Evolutionary conservation across 768 basidiomycete species (phyloP), one percentile per base, ranked within the genome.

Genomic region (Tricholoma terreum): DNA sequence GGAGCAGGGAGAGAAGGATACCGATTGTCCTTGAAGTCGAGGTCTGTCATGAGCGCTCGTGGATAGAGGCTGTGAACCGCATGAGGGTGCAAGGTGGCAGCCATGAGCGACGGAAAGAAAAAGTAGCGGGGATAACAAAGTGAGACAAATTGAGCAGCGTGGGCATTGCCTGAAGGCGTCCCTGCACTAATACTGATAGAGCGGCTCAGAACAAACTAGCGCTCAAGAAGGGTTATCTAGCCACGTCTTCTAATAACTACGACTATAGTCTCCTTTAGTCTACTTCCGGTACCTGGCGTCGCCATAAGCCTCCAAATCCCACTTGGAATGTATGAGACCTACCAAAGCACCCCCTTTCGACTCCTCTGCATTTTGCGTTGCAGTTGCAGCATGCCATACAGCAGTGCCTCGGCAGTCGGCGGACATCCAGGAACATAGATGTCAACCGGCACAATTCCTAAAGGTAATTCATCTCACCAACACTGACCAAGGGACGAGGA

Each of bases 341-440:
- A 95, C 95, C 95, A 98, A 51, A 92, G 76, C 11, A 94, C 89
- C 43, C 86, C 84, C 75, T 92, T 92, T 67, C 94, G 79, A 74
- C 84, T 90, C 67, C 86, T 81, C 65, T 94, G 78, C 91, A 97
- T 97, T 80, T 98, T 98, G 56, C 94, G 86, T 74, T 97, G 94
- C 50, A 98, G 82, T 71, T 98, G 94, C 46, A 98, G 82, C 93
- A 97, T 93, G 50, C 94, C 94, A 66, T 95, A 97, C 60, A 98
- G 80, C 38, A 98, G 81, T 12, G 97, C 97, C 73, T 99, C 97
- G n/a, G 97, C 96, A 3, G 90, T 93, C 8, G 90, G 90, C 19
- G 90, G 92, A 72, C 94, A 97, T 0, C 95, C 96, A 21, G 95
- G 96, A 6, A 98, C 96, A 70, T 98, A 98, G 56, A 98, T 94